Conservation (phyloP, 1,284 basidiomycete species). For the Sanguinoderma infundibulare region DNA sequence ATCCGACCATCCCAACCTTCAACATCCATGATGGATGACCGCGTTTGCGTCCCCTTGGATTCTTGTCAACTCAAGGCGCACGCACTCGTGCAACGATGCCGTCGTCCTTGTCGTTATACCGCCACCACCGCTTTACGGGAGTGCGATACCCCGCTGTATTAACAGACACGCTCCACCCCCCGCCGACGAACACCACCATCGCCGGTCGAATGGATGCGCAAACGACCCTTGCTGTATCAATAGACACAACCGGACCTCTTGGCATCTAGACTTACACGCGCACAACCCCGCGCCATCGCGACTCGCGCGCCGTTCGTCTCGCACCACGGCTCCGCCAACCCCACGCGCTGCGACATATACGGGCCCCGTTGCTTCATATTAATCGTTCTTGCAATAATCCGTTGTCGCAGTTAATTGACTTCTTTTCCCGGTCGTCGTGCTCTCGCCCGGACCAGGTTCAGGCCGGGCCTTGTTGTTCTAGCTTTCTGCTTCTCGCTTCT, state of each 20-base stretch:
- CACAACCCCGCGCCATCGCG: constrained; percentile 1
- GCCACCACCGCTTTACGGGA: constrained; percentile 4
- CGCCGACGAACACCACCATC: constrained; percentile 6
- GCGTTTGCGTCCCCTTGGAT: background rate
- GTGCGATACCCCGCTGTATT: constrained; percentile 21
- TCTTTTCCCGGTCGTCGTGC: background rate
- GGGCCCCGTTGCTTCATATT: background rate
- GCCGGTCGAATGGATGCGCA: constrained; percentile 2
- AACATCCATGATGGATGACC: constrained; percentile 13
- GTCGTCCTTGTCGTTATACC: background rate
- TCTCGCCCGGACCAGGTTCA: background rate
- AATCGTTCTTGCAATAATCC: background rate
- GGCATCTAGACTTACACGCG: constrained; percentile 1
- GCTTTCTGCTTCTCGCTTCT: background rate
- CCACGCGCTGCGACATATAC: background rate
- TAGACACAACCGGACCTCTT: constrained; percentile 2
- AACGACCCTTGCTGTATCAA: constrained; percentile 21
- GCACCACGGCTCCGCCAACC: background rate
- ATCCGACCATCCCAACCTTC: constrained; percentile 1
- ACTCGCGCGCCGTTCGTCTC: background rate
- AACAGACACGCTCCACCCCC: constrained; percentile 7
- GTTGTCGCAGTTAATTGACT: background rate
- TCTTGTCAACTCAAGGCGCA: background rate
- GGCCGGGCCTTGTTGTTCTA: background rate
- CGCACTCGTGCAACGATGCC: background rate